Percentiles rank a stretch among this genome's conserved stretches.
Conservation (phyloP, 108 stramenopile species). For the Cylindrotheca closterium region DNA sequence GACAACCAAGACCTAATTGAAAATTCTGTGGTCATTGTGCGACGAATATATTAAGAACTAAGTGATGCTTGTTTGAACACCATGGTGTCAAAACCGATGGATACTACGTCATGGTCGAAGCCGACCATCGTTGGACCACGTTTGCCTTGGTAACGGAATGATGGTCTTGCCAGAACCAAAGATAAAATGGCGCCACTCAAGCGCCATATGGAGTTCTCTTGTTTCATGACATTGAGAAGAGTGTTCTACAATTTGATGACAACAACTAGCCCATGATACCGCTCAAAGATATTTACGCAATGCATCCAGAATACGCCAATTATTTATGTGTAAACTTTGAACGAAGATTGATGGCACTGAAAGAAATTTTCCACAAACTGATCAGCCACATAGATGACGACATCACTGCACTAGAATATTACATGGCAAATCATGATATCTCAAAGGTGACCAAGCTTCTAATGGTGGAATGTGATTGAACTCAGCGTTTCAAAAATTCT, state of each 20-base stretch:
- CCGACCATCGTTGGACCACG: no score
- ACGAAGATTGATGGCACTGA: not conserved
- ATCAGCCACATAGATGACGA: not conserved
- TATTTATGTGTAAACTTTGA: not conserved
- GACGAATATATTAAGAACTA: no score
- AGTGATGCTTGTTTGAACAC: no score
- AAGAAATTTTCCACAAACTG: not conserved
- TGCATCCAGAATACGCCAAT: constrained; percentile 9
- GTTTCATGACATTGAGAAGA: not conserved
- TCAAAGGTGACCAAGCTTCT: not conserved
- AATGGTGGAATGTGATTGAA: constrained; percentile 12
- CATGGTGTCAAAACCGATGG: no score
- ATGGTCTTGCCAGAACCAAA: constrained; percentile 17
- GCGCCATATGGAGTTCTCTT: constrained; percentile 1
- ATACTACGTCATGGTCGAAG: no score
- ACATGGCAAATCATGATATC: constrained; percentile 2
- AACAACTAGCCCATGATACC: not conserved
- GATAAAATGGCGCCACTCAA: constrained; percentile 1
- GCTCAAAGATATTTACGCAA: constrained; percentile 2
- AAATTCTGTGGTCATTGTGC: no score
- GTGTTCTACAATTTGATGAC: not conserved
- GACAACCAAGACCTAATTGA: no score
- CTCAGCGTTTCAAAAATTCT: no score
- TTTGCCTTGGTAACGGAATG: no score
- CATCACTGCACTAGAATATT: constrained; percentile 1